Conservation (phyloP, 345 rosid genomes). For the Rhodamnia rubescens region DNA sequence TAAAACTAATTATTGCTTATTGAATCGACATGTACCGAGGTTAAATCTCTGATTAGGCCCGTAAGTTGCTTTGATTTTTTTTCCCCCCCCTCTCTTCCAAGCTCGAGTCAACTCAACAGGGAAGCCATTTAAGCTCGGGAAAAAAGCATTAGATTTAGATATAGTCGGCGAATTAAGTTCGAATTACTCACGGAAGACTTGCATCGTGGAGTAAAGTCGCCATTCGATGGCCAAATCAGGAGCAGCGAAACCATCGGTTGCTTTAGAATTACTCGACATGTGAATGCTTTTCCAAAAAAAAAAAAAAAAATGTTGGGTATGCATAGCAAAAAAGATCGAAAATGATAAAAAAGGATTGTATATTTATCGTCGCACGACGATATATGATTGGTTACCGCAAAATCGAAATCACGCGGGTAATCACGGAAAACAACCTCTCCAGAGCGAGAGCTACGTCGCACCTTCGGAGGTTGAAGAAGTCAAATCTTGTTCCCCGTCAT, state of each 20-base stretch:
- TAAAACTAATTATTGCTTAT: not conserved
- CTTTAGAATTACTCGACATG: not conserved
- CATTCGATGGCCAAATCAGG: not conserved
- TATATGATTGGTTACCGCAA: not conserved
- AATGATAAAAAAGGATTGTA: too few relatives aligned
- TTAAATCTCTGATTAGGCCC: not conserved
- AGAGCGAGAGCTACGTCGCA: not conserved
- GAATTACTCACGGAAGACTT: fast-evolving
- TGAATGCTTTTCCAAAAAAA: not conserved
- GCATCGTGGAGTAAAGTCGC: fast-evolving
- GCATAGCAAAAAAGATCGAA: too few relatives aligned
- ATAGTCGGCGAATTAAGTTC: fast-evolving
- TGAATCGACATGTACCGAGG: fast-evolving
- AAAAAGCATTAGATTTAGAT: not conserved
- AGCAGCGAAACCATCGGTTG: fast-evolving
- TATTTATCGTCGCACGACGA: too few relatives aligned
- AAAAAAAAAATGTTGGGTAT: too few relatives aligned
- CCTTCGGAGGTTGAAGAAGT: not conserved
- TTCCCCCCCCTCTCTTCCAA: fast-evolving
- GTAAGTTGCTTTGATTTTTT: fast-evolving
- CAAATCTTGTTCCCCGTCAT: not conserved
- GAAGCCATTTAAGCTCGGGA: not conserved
- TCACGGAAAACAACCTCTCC: not conserved
- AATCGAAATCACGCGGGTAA: not conserved
- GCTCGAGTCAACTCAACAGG: not conserved